A percentile compares a stretch with the other conserved stretches of the same genome.
phyloP scores from a whole-genome alignment of 306 rosid species.

The Fragaria nilgerrensis region DNA sequence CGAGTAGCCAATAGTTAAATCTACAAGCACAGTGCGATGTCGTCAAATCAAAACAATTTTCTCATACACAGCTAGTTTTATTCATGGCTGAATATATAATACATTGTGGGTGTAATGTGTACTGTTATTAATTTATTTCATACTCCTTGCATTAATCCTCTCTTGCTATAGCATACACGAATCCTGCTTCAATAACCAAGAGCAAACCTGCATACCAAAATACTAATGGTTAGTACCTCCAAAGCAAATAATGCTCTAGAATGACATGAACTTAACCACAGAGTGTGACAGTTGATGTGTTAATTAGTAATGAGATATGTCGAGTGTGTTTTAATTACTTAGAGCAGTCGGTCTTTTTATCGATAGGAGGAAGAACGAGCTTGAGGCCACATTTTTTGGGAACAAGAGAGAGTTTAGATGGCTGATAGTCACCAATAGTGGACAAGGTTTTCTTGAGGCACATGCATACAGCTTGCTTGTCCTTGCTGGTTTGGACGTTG shows the following conservation, averaged over 20 bases:
- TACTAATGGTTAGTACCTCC: background rate
- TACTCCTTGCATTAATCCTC: background rate
- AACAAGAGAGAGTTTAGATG: constrained; percentile 11
- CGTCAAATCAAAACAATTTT: background rate
- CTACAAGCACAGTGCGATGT: too few species aligned
- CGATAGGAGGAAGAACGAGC: constrained; percentile 25
- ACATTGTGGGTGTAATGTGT: background rate
- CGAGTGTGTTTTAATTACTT: constrained; percentile 14
- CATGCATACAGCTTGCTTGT: constrained; percentile 21
- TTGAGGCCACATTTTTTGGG: constrained; percentile 25
- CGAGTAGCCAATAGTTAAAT: too few species aligned
- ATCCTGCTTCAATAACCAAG: background rate
- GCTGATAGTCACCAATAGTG: background rate
- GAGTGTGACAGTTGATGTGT: background rate
- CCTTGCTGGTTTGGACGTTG: background rate
- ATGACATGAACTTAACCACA: background rate
- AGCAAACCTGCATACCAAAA: constrained; percentile 10
- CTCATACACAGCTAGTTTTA: background rate
- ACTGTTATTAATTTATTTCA: background rate
- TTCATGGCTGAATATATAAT: background rate
- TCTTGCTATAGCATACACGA: background rate
- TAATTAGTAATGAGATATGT: background rate
- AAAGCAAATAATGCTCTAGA: background rate
- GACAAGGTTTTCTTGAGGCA: constrained; percentile 22
- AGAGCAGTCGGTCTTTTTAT: constrained; percentile 26